Percentiles rank a stretch among this genome's conserved stretches.
These are phyloP conservation scores for Drechmeria coniospora DNA, from an alignment of 2,329 filamentous ascomycete genomes.

Conservation along the genomic window DNA sequence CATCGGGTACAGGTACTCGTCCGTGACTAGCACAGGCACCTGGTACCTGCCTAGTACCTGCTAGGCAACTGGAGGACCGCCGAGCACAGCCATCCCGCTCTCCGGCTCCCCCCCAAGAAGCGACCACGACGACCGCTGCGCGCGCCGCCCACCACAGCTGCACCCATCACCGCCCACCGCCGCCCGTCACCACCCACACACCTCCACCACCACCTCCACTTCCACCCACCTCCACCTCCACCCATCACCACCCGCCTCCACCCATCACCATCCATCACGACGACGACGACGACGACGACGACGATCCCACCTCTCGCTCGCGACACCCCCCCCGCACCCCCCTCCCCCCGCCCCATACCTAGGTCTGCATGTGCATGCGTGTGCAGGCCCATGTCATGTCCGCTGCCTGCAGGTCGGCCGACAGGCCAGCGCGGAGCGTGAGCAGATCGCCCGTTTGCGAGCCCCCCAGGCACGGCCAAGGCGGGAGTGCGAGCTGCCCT, in stretches of 20 bases:
- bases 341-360: neutral
- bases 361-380: no score
- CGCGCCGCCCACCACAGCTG: no score
- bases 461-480: no score
- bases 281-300: no score
- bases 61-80: neutral
- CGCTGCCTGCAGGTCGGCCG: neutral
- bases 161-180: no score
- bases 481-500: slow-evolving; percentile 1
- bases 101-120: no score
- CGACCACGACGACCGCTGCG: neutral
- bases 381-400: slow-evolving; percentile 2
- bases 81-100: slow-evolving; percentile 1
- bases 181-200: neutral
- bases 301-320: no score
- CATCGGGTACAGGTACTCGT: no score
- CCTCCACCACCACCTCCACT: neutral
- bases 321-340: neutral
- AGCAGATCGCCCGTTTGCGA: slow-evolving; percentile 3
- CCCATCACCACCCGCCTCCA: no score
- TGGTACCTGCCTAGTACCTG: no score
- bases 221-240: neutral
- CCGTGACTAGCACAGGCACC: no score
- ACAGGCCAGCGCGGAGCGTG: neutral
- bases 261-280: no score